phyloP scores from a whole-genome alignment of 2,329 filamentous ascomycete species.

The Pseudopyrenochaeta lycopersici region DNA sequence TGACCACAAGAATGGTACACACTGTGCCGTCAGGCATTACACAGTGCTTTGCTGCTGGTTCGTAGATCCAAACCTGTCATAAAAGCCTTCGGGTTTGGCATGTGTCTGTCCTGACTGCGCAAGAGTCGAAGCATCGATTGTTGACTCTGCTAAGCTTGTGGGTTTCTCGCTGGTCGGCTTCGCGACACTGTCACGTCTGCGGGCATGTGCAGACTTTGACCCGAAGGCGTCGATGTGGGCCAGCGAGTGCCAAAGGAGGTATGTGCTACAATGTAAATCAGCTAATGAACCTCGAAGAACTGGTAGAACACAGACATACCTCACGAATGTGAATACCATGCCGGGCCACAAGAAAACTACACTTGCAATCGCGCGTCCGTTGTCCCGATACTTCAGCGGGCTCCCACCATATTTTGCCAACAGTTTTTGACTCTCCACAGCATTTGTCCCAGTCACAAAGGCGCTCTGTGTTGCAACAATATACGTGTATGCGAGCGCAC shows the following conservation, averaged over 20 bases:
- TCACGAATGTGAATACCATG: constrained; percentile 58
- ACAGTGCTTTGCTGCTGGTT: constrained; percentile 2
- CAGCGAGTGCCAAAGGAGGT: constrained; percentile 51
- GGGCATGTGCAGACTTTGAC: constrained; percentile 50
- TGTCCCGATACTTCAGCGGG: constrained; percentile 58
- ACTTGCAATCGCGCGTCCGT: constrained; percentile 60
- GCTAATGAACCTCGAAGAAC: background rate
- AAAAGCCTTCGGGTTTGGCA: background rate
- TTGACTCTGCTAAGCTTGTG: constrained; percentile 4
- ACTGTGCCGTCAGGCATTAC: background rate
- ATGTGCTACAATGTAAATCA: constrained; percentile 37
- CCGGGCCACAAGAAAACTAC: constrained; percentile 65
- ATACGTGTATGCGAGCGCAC: constrained; percentile 61
- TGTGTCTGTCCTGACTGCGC: constrained; percentile 2
- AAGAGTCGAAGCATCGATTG: background rate
- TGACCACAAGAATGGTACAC: background rate
- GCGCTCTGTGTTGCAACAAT: constrained; percentile 60
- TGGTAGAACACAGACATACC: constrained; percentile 37
- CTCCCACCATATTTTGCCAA: constrained; percentile 49
- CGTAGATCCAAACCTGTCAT: background rate
- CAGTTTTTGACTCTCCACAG: constrained; percentile 39
- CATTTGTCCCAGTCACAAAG: constrained; percentile 55
- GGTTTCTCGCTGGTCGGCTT: constrained; percentile 15
- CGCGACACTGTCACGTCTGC: constrained; percentile 19
- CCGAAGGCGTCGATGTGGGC: constrained; percentile 50